Base-by-base conservation (phyloP, 768 basidiomycete genomes). In the Pilatotrama ljubarskyi region DNA sequence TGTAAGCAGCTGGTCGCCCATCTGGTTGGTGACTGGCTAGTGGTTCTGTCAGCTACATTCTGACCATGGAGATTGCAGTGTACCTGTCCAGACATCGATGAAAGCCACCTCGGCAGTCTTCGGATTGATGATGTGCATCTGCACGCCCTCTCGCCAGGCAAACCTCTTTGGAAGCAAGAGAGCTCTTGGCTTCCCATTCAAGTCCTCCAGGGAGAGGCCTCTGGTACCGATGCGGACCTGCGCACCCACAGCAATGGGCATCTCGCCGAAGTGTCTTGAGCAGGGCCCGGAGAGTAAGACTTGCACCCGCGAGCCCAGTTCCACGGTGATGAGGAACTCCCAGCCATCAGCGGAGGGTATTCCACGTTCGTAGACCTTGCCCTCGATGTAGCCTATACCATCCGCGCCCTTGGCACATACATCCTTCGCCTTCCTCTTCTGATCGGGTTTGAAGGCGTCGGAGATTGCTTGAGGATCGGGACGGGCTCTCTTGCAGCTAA, bases 191-290 rank as follows among this genome's bases (percentile, higher is more conserved):
- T 11, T 32, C 4, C 25, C 15, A 2, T 49, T n/a, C 1, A 42
- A 9, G 2, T 57, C 55, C n/a, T 72, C 72, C 20, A 83, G 58
- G 25, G 57, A 60, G 24, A 73, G 73, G 1, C 82, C 82, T 58
- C 75, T 78, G 18, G 86, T 74, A 17, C 80, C 75, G n/a, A 87
- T 52, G n/a, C 69, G 69, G 24, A 87, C 64, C 40, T 71, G 71
- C 55, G 83, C 80, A 2, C 72, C 69, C 6, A 79, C 70, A 37
- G 74, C 70, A 58, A 84, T 74, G 35, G 72, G 52, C 9, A 86
- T 69, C 22, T 71, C 64, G 9, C 68, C 51, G 43, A 80, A 72
- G 60, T 73, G 69, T 1, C 72, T 58, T 24, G 70, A 44, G 38
- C 63, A 68, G 11, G 35, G 20, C 2, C 76, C 75, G 3, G 72